Percentiles rank a stretch among this genome's conserved stretches.
phyloP scores from a whole-genome alignment of 2,329 filamentous ascomycete species.

The Aspergillus quadrilineatus region DNA sequence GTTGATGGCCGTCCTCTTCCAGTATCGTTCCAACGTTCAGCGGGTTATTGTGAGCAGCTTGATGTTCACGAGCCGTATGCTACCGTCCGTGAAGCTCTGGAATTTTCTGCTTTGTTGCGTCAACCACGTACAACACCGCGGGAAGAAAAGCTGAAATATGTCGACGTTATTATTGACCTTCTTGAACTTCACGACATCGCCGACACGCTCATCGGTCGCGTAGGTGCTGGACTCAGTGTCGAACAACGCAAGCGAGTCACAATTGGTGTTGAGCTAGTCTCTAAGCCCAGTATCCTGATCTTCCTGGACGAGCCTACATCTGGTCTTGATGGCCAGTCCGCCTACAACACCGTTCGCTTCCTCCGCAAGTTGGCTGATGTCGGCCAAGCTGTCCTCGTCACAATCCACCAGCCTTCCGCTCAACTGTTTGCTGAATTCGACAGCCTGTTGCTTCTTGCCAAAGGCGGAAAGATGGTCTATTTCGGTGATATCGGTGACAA shows the following conservation, averaged over 20 bases:
- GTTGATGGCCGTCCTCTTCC: constrained; percentile 63
- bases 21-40: constrained; percentile 63
- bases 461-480: constrained; percentile 69
- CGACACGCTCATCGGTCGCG: constrained; percentile 59
- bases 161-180: constrained; percentile 63
- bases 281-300: constrained; percentile 64
- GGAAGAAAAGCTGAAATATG: constrained; percentile 63
- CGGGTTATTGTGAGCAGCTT: constrained; percentile 68
- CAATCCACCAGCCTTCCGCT: constrained; percentile 68
- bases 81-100: constrained; percentile 64
- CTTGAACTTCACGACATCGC: constrained; percentile 63
- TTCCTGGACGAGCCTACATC: constrained; percentile 72
- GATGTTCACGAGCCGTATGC: constrained; percentile 67
- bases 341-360: constrained; percentile 66
- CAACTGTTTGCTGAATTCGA: constrained; percentile 69
- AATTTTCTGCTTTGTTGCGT: constrained; percentile 64
- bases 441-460: constrained; percentile 65
- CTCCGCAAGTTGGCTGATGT: constrained; percentile 63
- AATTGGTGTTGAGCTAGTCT: constrained; percentile 70
- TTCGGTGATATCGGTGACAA: constrained; percentile 68
- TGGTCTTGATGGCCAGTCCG: constrained; percentile 66
- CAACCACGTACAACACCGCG: constrained; percentile 54
- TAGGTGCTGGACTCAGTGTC: constrained; percentile 52
- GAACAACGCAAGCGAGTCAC: constrained; percentile 69
- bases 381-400: constrained; percentile 68